Evolutionary conservation across 768 basidiomycete species (phyloP), one percentile per base, ranked within the genome.

Genomic region (Tylopilus subfusipes): DNA sequence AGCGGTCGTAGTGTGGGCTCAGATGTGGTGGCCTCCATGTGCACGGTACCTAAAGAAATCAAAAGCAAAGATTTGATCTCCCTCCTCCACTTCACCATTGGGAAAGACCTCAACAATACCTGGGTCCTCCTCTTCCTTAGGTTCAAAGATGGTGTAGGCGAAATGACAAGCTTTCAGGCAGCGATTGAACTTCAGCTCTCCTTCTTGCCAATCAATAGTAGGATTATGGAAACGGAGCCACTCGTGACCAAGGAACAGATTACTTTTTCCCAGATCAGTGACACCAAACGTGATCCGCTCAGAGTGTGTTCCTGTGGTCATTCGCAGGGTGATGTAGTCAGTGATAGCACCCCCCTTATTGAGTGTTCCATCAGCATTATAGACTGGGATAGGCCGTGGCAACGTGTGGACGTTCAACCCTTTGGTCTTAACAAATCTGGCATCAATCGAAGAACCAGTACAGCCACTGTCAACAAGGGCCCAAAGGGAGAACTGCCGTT

Each of bases 221-320:
- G n/a, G n/a, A n/a, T n/a, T n/a, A n/a, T n/a, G n/a, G n/a, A n/a
- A n/a, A n/a, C 10, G 31, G 3, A 29, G 12, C 50, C 55, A 57
- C 6, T 60, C 52, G 14, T 57, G 30, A 0, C 56, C 59, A 0
- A 60, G 24, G 16, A 60, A 60, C 1, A 58, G 21, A 3, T 55
- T 53, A 11, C 22, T 59, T 14, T 24, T 52, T 1, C 49, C 49
- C 2, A 50, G 21, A 3, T 50, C 9, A 0, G 48, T 46, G 0
- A 59, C 39, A 7, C 39, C 49, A 1, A 56, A 30, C 1, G 16
- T 44, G 13, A 56, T 38, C 0, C 14, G 21, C n/a, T 21, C 52
- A 5, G 54, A 1, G 24, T 8, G 16, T 55, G 54, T 0, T n/a
- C n/a, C n/a, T n/a, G n/a, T n/a, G n/a, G n/a, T n/a, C n/a, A n/a